These are phyloP conservation scores for Penicillium psychrofluorescens DNA, from an alignment of 495 filamentous ascomycete species.

Conservation along the genomic window DNA sequence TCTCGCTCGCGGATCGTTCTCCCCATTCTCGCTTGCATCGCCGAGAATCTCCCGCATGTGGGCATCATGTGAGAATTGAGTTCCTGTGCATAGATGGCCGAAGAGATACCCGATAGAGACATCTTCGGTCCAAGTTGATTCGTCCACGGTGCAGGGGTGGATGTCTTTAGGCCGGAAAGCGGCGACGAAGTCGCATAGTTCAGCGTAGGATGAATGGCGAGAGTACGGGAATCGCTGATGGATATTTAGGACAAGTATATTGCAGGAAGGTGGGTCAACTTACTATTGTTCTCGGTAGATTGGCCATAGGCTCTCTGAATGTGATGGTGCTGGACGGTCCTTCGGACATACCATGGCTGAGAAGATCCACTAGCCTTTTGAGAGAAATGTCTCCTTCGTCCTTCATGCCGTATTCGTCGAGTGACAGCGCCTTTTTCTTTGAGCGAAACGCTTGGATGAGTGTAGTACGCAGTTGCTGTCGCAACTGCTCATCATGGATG, in stretches of 20 bases:
- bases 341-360: slow-evolving; percentile 18
- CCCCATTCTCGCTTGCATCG: slow-evolving; percentile 4
- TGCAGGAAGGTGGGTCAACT: not conserved
- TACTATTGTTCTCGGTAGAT: slow-evolving; percentile 17
- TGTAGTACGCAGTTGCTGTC: slow-evolving; percentile 23
- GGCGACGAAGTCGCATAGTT: slow-evolving; percentile 64
- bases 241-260: slow-evolving; percentile 1
- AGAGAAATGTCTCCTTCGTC: slow-evolving; percentile 37
- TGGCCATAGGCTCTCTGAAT: not conserved
- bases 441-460: slow-evolving; percentile 28
- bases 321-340: not conserved
- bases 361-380: slow-evolving; percentile 29
- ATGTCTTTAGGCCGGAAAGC: slow-evolving; percentile 70
- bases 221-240: slow-evolving; percentile 71
- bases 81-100: slow-evolving; percentile 56
- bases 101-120: slow-evolving; percentile 63
- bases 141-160: slow-evolving; percentile 75
- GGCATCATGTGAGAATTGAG: slow-evolving; percentile 57
- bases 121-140: slow-evolving; percentile 51
- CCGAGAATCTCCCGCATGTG: slow-evolving; percentile 43
- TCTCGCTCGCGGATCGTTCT: slow-evolving; percentile 11
- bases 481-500: slow-evolving; percentile 26
- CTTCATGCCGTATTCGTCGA: slow-evolving; percentile 34
- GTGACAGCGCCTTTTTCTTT: slow-evolving; percentile 27
- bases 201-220: slow-evolving; percentile 78